phyloP scores from a whole-genome alignment of 441 rosid species.

The Lepidium campestre region DNA sequence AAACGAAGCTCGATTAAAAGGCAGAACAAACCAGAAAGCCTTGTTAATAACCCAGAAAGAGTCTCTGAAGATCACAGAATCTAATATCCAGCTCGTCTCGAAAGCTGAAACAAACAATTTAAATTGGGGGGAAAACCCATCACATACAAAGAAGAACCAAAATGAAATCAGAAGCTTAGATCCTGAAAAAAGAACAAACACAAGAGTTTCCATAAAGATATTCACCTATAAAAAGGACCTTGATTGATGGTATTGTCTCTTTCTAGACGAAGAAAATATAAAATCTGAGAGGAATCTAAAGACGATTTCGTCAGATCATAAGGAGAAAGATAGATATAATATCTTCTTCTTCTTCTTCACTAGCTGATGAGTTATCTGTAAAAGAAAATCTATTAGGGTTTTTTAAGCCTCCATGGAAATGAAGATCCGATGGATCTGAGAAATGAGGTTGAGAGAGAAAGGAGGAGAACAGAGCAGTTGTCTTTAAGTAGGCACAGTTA shows the following conservation, averaged over 20 bases:
- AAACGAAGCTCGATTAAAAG: slow-evolving; percentile 5
- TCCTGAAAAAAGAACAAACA: neutral
- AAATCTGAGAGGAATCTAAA: neutral
- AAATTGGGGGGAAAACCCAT: slow-evolving; percentile 8
- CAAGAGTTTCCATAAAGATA: slow-evolving; percentile 2
- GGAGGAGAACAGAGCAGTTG: slow-evolving; percentile 14
- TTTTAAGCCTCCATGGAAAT: slow-evolving; percentile 23
- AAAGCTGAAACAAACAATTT: slow-evolving; percentile 13
- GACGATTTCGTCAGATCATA: slow-evolving; percentile 12
- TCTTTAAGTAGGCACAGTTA: slow-evolving; percentile 29
- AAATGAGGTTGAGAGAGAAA: slow-evolving; percentile 29
- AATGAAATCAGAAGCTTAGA: neutral
- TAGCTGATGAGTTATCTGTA: neutral
- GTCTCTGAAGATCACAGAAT: slow-evolving; percentile 2
- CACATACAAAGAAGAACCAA: neutral
- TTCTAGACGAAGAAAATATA: neutral
- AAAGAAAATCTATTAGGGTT: slow-evolving; percentile 1
- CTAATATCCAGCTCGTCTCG: neutral
- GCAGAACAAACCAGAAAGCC: neutral
- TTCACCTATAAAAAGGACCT: slow-evolving; percentile 8
- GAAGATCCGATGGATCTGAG: slow-evolving; percentile 49
- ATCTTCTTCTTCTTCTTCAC: neutral
- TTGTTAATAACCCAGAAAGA: neutral
- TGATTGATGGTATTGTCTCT: neutral
- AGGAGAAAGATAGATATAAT: neutral